Conservation (phyloP, 192 early-diverging fungal genomes). For the Backusella westeae region DNA sequence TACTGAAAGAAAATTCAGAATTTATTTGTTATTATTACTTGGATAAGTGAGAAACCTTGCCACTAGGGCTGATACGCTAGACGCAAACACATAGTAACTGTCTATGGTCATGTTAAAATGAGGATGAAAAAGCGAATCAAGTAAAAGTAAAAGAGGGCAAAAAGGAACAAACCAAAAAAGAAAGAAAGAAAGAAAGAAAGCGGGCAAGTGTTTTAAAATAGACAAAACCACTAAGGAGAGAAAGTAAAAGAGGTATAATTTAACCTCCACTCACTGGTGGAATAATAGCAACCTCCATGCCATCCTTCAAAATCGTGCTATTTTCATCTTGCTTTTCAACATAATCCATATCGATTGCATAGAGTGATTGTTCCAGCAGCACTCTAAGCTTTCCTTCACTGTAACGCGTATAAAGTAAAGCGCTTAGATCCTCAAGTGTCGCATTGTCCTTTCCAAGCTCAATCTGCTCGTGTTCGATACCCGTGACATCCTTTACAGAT, state of each 20-base stretch:
- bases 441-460: constrained; percentile 24
- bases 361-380: constrained; percentile 47
- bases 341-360: constrained; percentile 66
- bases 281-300: constrained; percentile 64
- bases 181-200: neutral
- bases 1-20: neutral
- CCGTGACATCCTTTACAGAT: constrained; percentile 48
- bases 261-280: constrained; percentile 69
- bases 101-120: constrained; percentile 2
- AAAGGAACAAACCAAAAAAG: neutral
- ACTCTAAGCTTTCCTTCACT: constrained; percentile 23
- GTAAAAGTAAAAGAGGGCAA: neutral
- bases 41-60: constrained; percentile 68
- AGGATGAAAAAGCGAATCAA: neutral
- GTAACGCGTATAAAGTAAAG: constrained; percentile 10
- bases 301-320: constrained; percentile 40
- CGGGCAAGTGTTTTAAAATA: neutral
- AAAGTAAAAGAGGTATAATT: neutral
- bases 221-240: no score
- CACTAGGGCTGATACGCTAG: constrained; percentile 53
- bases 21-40: constrained; percentile 24
- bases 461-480: constrained; percentile 41
- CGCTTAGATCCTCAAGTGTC: constrained; percentile 10
- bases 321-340: constrained; percentile 44
- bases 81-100: constrained; percentile 40